Percentiles rank a stretch among this genome's conserved stretches.
Evolutionary conservation across 768 basidiomycete species (phyloP).

Genomic region (Terana coerulea): DNA sequence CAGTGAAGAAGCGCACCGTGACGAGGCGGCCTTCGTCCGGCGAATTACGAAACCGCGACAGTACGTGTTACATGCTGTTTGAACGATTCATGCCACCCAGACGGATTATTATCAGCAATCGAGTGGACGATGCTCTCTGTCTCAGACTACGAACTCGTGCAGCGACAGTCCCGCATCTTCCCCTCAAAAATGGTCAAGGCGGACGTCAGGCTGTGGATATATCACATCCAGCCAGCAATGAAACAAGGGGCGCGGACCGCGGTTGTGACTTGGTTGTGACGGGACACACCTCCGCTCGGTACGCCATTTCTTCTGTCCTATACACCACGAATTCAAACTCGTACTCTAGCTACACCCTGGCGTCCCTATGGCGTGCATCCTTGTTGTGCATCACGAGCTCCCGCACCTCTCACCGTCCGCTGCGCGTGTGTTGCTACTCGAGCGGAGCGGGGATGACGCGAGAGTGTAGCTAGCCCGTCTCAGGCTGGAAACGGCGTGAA

Average conservation of each 20-base stretch:
- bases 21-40: constrained; percentile 81
- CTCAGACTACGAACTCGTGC: constrained; percentile 82
- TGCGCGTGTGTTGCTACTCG: constrained; percentile 77
- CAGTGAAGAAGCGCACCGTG: constrained; percentile 77
- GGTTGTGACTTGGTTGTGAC: too few relatives aligned
- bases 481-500: too few relatives aligned
- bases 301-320: constrained; percentile 19
- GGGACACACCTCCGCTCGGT: constrained; percentile 81
- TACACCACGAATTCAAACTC: not conserved
- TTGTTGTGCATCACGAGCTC: constrained; percentile 82
- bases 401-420: constrained; percentile 69
- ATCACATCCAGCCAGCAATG: constrained; percentile 84
- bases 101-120: constrained; percentile 26
- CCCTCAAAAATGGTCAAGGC: constrained; percentile 83
- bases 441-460: too few relatives aligned
- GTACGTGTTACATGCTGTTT: constrained; percentile 40
- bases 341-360: constrained; percentile 87
- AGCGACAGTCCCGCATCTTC: constrained; percentile 85
- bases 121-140: constrained; percentile 50
- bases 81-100: too few relatives aligned
- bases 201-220: constrained; percentile 84
- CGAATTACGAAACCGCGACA: constrained; percentile 75
- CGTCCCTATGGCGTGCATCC: constrained; percentile 71
- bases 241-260: constrained; percentile 74
- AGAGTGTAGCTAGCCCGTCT: too few relatives aligned